Evolutionary conservation across 2,329 filamentous ascomycete species (phyloP), one percentile per base, ranked within the genome.

Genomic region (Alternaria viburni): DNA sequence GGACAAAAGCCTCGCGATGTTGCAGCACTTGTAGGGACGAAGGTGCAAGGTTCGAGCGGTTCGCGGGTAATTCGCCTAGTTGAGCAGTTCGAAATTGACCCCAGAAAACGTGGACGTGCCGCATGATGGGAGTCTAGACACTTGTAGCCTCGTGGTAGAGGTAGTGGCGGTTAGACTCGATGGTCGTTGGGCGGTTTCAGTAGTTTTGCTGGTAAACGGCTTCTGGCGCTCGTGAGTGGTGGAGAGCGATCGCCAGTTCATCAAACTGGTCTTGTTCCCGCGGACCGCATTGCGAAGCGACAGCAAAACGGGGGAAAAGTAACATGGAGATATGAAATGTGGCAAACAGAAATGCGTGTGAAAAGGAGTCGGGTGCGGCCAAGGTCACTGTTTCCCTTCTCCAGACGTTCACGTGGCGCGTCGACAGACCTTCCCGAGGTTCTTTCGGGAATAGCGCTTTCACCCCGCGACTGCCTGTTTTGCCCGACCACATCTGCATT

Each of bases 21-120:
- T 74, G 60, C 69, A 74, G 59, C 50, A 57, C 54, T 66, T 60
- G 55, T 17, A 47, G 47, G 51, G 49, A 56, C 47, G 59, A 62
- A 43, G 30, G 58, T 51, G 45, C 58, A 52, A 51, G 54, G 44
- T 47, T 66, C 62, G 52, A 66, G 62, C 44, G 32, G 28, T 32
- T 49, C 23, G 54, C 71, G 71, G 74, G 56, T 71, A 64, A 71
- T 67, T 67, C 65, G 49, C 74, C 74, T 51, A 72, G 69, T 69
- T 65, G 67, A 70, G 71, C 69, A 77, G 67, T 65, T 72, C 51
- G 59, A 52, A 54, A 64, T 47, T 57, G 50, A 66, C 52, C 60
- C 45, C 47, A 28, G 55, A 54, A 26, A 64, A 65, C 65, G 68
- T 76, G 74, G 61, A 62, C 64, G 66, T 66, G 62, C 54, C 72